Evolutionary conservation across 495 filamentous ascomycete species (phyloP).

Genomic region (Trichoderma reesei): DNA sequence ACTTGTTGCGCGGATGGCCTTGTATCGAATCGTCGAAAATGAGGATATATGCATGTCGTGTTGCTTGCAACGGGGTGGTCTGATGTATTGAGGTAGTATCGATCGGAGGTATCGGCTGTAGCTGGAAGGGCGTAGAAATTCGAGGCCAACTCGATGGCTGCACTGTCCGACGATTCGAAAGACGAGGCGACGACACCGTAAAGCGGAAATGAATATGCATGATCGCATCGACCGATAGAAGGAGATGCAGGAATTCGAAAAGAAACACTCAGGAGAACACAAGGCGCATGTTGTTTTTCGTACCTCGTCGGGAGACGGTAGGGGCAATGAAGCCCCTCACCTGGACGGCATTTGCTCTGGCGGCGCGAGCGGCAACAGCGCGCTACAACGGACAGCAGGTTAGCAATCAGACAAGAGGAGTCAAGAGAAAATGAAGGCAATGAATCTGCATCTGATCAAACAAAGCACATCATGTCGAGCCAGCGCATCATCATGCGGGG

Average conservation of each 20-base stretch:
- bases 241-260: background rate
- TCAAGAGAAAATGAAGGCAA: no score
- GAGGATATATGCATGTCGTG: background rate
- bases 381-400: slow-evolving; percentile 19
- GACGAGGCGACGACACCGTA: background rate
- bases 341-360: slow-evolving; percentile 59
- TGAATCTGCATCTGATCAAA: no score
- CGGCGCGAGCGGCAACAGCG: slow-evolving; percentile 56
- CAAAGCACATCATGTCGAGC: background rate
- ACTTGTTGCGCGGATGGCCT: background rate
- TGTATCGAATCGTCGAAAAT: background rate
- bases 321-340: slow-evolving; percentile 75
- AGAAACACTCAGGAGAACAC: slow-evolving; percentile 21
- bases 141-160: background rate
- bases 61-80: background rate
- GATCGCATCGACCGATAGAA: background rate
- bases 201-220: no score
- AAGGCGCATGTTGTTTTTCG: slow-evolving; percentile 19
- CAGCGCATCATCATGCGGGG: slow-evolving; percentile 7
- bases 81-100: background rate
- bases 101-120: background rate
- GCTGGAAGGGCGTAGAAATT: background rate
- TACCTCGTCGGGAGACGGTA: slow-evolving; percentile 67
- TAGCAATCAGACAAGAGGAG: background rate
- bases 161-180: background rate